Percentiles rank a stretch among this genome's conserved stretches.
These are phyloP conservation scores for Aspergillus biplanus DNA, from an alignment of 495 filamentous ascomycete species.

Conservation along the genomic window DNA sequence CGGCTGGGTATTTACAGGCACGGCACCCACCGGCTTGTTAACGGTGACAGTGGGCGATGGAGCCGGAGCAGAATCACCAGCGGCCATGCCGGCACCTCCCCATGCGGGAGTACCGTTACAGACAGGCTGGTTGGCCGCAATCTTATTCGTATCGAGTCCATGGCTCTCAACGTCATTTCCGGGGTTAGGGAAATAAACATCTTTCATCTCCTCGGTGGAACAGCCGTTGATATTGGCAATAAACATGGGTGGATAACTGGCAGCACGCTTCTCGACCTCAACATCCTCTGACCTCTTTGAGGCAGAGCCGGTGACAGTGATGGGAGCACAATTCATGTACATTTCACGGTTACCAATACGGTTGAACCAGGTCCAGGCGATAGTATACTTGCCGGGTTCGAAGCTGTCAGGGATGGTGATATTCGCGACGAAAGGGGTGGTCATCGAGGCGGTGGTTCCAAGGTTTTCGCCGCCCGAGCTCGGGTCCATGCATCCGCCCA, in stretches of 20 bases:
- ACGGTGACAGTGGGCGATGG: not conserved
- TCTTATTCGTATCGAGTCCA: constrained; percentile 30
- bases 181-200: constrained; percentile 73
- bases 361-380: constrained; percentile 95
- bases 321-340: constrained; percentile 91
- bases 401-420: constrained; percentile 52
- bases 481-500: constrained; percentile 70
- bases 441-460: constrained; percentile 20
- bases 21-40: not conserved
- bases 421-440: constrained; percentile 37
- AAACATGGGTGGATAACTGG: constrained; percentile 75
- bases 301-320: constrained; percentile 58
- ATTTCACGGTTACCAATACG: constrained; percentile 84
- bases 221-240: constrained; percentile 73
- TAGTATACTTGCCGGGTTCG: constrained; percentile 58
- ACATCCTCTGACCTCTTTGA: constrained; percentile 39
- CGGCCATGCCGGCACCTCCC: constrained; percentile 28
- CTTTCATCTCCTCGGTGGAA: constrained; percentile 58
- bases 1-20: constrained; percentile 11
- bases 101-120: constrained; percentile 41
- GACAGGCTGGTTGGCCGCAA: constrained; percentile 32
- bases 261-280: constrained; percentile 38
- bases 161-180: constrained; percentile 59
- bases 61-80: constrained; percentile 19
- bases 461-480: constrained; percentile 51